Conservation (phyloP, 1,139 yeast genomes). For the Hyphopichia wangnamkhiaoensis region DNA sequence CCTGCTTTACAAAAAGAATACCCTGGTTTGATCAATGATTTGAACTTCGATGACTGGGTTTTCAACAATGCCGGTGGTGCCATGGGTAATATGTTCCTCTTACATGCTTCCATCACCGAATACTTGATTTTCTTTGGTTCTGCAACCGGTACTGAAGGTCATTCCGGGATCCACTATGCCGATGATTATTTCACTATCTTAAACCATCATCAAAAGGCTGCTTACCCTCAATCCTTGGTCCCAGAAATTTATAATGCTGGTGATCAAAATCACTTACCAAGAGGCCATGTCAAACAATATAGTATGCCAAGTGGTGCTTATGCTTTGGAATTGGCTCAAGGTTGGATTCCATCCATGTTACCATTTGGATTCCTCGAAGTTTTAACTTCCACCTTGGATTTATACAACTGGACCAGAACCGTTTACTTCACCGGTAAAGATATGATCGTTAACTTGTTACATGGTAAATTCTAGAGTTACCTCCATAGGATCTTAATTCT, state of each 20-base stretch:
- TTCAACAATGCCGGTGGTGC: constrained; percentile 99
- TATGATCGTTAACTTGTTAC: constrained; percentile 67
- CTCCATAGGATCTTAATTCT: no score
- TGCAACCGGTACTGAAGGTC: constrained; percentile 94
- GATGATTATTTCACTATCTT: constrained; percentile 94
- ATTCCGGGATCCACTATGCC: constrained; percentile 92
- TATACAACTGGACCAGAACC: constrained; percentile 67
- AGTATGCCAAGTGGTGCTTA: constrained; percentile 77
- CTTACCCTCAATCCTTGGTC: constrained; percentile 56
- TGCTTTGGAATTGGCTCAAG: constrained; percentile 96
- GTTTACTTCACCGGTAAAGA: constrained; percentile 72
- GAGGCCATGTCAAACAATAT: constrained; percentile 81
- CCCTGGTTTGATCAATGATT: constrained; percentile 63
- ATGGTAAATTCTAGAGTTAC: constrained; percentile 60
- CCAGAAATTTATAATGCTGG: constrained; percentile 79
- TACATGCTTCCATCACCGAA: constrained; percentile 95
- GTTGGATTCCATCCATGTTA: constrained; percentile 97
- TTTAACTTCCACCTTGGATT: constrained; percentile 77
- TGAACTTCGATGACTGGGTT: constrained; percentile 83
- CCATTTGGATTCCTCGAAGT: constrained; percentile 92
- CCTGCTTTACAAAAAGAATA: constrained; percentile 61
- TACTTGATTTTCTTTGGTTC: constrained; percentile 88
- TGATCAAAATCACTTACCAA: constrained; percentile 73
- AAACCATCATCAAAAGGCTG: constrained; percentile 75
- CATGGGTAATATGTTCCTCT: constrained; percentile 94